Percentiles rank a stretch among this genome's conserved stretches.
Conservation (phyloP, 306 rosid genomes). For the Sechiopsis laciniata region DNA sequence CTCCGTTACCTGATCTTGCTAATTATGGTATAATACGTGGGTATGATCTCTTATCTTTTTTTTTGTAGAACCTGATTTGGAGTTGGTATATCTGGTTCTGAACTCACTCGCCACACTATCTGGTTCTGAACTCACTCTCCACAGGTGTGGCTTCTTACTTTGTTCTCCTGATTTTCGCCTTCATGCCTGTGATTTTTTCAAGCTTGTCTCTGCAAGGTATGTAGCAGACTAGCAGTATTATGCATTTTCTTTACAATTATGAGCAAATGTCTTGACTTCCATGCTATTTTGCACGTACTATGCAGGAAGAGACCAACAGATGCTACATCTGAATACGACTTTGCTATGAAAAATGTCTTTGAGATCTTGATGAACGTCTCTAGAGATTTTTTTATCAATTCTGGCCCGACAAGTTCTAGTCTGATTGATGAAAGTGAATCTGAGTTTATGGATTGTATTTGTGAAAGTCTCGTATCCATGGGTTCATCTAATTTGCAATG, state of each 20-base stretch:
- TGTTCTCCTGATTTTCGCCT: slow-evolving; percentile 87
- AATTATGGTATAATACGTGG: slow-evolving; percentile 84
- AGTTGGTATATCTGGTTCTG: slow-evolving; percentile 20
- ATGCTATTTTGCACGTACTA: slow-evolving; percentile 24
- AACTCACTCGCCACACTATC: slow-evolving; percentile 31
- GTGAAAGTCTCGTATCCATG: slow-evolving; percentile 85
- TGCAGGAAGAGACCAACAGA: slow-evolving; percentile 79
- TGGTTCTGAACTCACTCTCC: slow-evolving; percentile 24
- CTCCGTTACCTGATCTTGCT: slow-evolving; percentile 86
- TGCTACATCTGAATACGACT: slow-evolving; percentile 62
- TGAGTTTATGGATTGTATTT: slow-evolving; percentile 69
- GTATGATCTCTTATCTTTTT: slow-evolving; percentile 42
- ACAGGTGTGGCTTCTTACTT: slow-evolving; percentile 86
- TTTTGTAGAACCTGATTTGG: slow-evolving; percentile 24
- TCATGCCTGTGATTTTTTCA: slow-evolving; percentile 95
- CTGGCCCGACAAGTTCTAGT: slow-evolving; percentile 40
- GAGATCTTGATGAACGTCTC: slow-evolving; percentile 69
- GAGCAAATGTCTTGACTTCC: slow-evolving; percentile 21
- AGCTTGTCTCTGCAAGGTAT: slow-evolving; percentile 81
- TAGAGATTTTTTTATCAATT: slow-evolving; percentile 57
- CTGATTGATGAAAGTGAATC: slow-evolving; percentile 61
- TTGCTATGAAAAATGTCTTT: slow-evolving; percentile 62
- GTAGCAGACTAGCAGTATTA: slow-evolving; percentile 19
- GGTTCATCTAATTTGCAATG: slow-evolving; percentile 80
- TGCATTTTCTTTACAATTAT: slow-evolving; percentile 9